A percentile compares a stretch with the other conserved stretches of the same genome.
phyloP scores from a whole-genome alignment of 2,329 filamentous ascomycete genomes.

The Polytolypa hystricis region DNA sequence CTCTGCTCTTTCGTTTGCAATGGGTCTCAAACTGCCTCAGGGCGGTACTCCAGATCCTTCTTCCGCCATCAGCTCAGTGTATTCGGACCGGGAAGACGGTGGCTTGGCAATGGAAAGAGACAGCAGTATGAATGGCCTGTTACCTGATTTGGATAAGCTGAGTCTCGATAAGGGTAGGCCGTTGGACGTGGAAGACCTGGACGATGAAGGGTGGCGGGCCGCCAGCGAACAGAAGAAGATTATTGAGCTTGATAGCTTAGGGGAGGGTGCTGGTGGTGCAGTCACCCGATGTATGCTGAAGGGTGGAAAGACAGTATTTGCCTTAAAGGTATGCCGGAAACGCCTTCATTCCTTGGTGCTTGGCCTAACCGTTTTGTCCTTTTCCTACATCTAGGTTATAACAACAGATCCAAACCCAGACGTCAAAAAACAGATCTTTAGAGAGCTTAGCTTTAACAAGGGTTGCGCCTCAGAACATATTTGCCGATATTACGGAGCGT shows the following conservation, averaged over 20 bases:
- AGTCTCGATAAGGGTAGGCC: slow-evolving; percentile 71
- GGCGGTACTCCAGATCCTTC: slow-evolving; percentile 66
- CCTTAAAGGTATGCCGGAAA: slow-evolving; percentile 64
- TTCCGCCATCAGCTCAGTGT: slow-evolving; percentile 75
- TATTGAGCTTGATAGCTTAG: slow-evolving; percentile 74
- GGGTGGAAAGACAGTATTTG: slow-evolving; percentile 88
- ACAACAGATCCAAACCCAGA: slow-evolving; percentile 96
- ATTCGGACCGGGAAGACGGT: slow-evolving; percentile 69
- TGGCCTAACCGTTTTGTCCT: background rate
- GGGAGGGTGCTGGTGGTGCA: slow-evolving; percentile 89
- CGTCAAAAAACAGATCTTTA: slow-evolving; percentile 95
- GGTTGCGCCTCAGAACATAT: slow-evolving; percentile 93
- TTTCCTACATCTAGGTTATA: slow-evolving; percentile 15
- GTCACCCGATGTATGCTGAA: slow-evolving; percentile 85
- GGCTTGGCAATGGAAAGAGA: slow-evolving; percentile 72
- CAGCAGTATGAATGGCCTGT: slow-evolving; percentile 63
- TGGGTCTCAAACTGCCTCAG: slow-evolving; percentile 52
- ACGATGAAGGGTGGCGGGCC: slow-evolving; percentile 90
- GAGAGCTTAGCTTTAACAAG: slow-evolving; percentile 96
- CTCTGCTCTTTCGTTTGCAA: slow-evolving; percentile 71
- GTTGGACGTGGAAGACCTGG: slow-evolving; percentile 84
- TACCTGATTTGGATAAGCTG: slow-evolving; percentile 68
- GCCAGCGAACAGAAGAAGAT: slow-evolving; percentile 84
- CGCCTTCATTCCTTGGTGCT: background rate
- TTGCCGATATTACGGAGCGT: slow-evolving; percentile 93